Base-by-base conservation (phyloP, 208 protist genomes). In the Tetramitus jugosus region DNA sequence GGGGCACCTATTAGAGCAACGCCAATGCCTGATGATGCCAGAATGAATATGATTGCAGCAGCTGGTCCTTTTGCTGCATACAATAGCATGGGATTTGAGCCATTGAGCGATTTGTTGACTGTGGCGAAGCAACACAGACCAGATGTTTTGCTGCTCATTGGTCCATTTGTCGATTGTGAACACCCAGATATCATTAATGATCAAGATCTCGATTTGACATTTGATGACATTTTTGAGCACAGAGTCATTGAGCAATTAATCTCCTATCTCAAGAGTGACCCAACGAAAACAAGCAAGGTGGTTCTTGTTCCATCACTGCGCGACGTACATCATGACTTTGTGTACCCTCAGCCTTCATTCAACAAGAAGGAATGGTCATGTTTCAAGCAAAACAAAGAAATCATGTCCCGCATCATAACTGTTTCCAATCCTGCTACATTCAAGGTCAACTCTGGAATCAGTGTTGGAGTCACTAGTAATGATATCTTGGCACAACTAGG, bases 251-350 rank as follows among this genome's bases (percentile, higher is more conserved):
- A 46, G 2, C 29, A 13, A 49, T 10, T 26, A 56, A 14, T 42
- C 23, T 0, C 3, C 4, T 29, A 8, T 46, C 29, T 49, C 17
- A 14, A 45, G 33, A 49, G 10, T 1, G n/a, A 71, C 8, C 33
- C 10, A 40, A n/a, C n/a, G n/a, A n/a, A n/a, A n/a, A n/a, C n/a
- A n/a, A n/a, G n/a, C n/a, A 23, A 33, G 3, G 65, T 71, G 14
- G 31, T 71, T 46, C 35, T 71, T 33, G 49, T 71, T 49, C 65
- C 65, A 8, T 71, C 65, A 7, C n/a, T 71, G 3, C 43, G 49
- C 43, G 65, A 71, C 49, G 39, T 71, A 49, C 26, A 71, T 49
- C 8, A 10, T 49, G 65, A 71, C 33, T 71, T 71, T 71, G 65
- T 71, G n/a, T 71, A 37, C 10, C 65, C 65, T 49, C 65, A 71